These are phyloP conservation scores for Botrytis tulipae DNA, from an alignment of 2,329 filamentous ascomycete genomes.

Conservation along the genomic window DNA sequence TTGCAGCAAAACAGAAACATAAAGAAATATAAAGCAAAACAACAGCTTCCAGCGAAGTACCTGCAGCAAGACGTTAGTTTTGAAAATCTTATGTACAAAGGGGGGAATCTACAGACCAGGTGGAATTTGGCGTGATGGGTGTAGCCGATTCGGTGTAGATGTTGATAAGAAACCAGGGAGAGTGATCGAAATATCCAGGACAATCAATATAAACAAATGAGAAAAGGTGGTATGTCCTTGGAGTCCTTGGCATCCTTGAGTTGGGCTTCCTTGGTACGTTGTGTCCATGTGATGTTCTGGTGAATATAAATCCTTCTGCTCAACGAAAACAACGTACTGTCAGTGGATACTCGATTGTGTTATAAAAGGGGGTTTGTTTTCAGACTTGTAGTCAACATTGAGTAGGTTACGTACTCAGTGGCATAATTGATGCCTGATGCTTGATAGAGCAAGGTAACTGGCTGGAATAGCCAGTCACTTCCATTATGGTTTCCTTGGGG, in stretches of 20 bases:
- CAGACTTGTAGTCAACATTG: slow-evolving; percentile 32
- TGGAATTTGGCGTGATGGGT: background rate
- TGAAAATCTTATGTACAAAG: background rate
- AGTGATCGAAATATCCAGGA: slow-evolving; percentile 12
- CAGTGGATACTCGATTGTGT: slow-evolving; percentile 35
- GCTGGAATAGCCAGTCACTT: slow-evolving; percentile 26
- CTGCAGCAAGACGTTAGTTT: slow-evolving; percentile 30
- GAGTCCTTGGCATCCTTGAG: slow-evolving; percentile 16
- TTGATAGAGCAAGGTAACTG: slow-evolving; percentile 24
- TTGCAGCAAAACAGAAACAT: slow-evolving; percentile 17
- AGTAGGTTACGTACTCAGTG: slow-evolving; percentile 39
- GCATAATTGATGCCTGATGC: slow-evolving; percentile 34
- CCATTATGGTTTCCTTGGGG: background rate
- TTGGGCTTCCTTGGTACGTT: slow-evolving; percentile 4
- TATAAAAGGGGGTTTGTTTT: slow-evolving; percentile 27
- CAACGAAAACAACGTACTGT: slow-evolving; percentile 29
- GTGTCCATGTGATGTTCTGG: background rate
- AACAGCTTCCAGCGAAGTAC: slow-evolving; percentile 26
- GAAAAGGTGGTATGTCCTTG: slow-evolving; percentile 10
- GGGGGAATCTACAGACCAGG: slow-evolving; percentile 31
- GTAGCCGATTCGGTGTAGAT: background rate
- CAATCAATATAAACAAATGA: slow-evolving; percentile 10
- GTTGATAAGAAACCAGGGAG: background rate
- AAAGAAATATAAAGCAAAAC: slow-evolving; percentile 23
- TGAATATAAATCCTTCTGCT: slow-evolving; percentile 29